A percentile compares a stretch with the other conserved stretches of the same genome.
phyloP scores from a whole-genome alignment of 257 asterid species.

The Cynanchum wilfordii region DNA sequence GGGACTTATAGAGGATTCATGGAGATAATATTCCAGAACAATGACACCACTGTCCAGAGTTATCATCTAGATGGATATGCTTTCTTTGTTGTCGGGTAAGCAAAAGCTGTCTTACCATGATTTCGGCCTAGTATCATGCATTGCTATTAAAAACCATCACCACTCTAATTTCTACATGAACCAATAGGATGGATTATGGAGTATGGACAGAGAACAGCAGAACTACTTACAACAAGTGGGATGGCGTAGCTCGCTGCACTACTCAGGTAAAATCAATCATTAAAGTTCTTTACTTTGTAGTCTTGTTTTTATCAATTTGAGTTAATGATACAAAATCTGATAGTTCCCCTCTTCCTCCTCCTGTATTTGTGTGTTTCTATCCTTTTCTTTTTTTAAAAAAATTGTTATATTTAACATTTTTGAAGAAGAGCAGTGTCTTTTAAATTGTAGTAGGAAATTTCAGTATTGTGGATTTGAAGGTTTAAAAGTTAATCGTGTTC shows the following conservation, averaged over 20 bases:
- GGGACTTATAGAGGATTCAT: slow-evolving; percentile 86
- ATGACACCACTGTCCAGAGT: slow-evolving; percentile 69
- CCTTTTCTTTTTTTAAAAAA: not conserved
- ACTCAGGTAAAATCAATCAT: slow-evolving; percentile 55
- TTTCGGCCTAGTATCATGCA: not conserved
- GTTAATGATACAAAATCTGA: not conserved
- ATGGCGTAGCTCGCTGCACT: slow-evolving; percentile 91
- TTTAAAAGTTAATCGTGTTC: not conserved
- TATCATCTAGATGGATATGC: slow-evolving; percentile 93
- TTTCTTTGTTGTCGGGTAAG: slow-evolving; percentile 95
- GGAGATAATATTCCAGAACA: slow-evolving; percentile 89
- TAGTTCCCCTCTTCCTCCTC: not conserved
- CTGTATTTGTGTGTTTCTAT: not conserved
- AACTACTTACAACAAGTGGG: slow-evolving; percentile 89
- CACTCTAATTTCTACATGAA: slow-evolving; percentile 12
- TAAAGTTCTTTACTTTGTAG: not conserved
- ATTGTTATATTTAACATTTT: not conserved
- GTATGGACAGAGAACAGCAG: slow-evolving; percentile 89
- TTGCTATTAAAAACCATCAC: slow-evolving; percentile 14
- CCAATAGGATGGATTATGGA: slow-evolving; percentile 83
- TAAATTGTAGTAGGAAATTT: not conserved
- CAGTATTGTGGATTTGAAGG: not conserved
- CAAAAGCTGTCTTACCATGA: slow-evolving; percentile 11
- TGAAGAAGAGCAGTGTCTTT: not conserved
- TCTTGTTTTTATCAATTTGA: not conserved